Evolutionary conservation across 2,329 filamentous ascomycete genomes (phyloP), one percentile per base, ranked within the genome.

Genomic region (Claviceps sp.): DNA sequence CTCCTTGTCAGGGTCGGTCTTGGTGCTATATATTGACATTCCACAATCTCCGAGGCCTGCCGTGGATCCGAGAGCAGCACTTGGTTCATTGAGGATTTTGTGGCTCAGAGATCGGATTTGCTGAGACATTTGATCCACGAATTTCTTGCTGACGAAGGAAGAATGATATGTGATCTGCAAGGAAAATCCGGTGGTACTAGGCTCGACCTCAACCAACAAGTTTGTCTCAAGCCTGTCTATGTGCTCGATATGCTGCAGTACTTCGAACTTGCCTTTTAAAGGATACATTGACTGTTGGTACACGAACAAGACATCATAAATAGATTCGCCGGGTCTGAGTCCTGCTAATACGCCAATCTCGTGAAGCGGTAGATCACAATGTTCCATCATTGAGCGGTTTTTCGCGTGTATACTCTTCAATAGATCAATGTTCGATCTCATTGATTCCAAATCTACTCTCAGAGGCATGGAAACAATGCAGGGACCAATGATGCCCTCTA

Each of bases 301-400:
- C 0, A 90, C 82, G 59, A 95, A 83, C 0, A 95, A 70, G 0
- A 83, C 76, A 57, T 95, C 86, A 58, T 91, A 95, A 0, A 95
- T 66, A 1, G 68, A 67, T 40, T 79, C 73, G 1, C 75, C 71
- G 0, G 79, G 71, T 29, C 73, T 67, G 1, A 84, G 54, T 0
- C 74, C 76, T 3, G 75, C 77, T 1, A 76, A 66, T 57, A 77
- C 79, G 59, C 80, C 83, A 56, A 95, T 86, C 2, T 88, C 80
- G 1, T 78, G 69, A 2, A 94, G 71, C 0, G 87, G 75, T 5
- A 89, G 60, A 1, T 71, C 70, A 22, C 77, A 77, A 61, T 91
- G 74, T 16, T 78, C 73, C 49, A 95, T 73, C 51, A 82, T 74
- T 3, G 76, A 73, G 37, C 83, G 77, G 56, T 87, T 91, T 5